These are phyloP conservation scores for Colletotrichum sp. DNA, from an alignment of 2,329 filamentous ascomycete genomes.

Conservation along the genomic window DNA sequence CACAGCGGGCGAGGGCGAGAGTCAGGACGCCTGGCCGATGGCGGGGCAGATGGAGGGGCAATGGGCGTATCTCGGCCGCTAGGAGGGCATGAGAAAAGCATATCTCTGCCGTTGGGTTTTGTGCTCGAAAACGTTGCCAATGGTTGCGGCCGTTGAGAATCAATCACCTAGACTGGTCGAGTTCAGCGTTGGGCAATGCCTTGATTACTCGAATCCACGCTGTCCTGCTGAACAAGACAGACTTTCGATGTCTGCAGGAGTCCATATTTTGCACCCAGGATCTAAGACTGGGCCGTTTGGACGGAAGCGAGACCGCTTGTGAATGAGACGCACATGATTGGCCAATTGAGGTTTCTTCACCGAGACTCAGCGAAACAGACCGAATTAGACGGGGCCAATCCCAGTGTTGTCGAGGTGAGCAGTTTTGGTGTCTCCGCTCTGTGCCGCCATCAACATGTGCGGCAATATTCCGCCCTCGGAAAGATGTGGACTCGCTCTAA, in stretches of 20 bases:
- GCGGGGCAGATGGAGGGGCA: conserved; percentile 12
- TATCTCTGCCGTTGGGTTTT: background rate
- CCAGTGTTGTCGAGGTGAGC: background rate
- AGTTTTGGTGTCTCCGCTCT: background rate
- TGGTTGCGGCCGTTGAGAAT: background rate
- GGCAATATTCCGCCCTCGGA: background rate
- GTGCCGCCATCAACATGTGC: background rate
- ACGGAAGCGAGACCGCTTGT: background rate
- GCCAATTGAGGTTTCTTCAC: background rate
- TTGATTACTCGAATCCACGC: background rate
- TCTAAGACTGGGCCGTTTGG: background rate
- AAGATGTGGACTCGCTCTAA: background rate
- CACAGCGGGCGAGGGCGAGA: background rate
- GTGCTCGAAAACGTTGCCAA: background rate
- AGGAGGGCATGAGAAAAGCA: background rate
- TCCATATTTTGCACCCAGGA: background rate
- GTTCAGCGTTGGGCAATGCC: background rate
- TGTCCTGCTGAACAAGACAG: background rate
- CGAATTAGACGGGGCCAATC: background rate
- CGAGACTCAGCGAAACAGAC: background rate
- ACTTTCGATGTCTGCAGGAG: background rate
- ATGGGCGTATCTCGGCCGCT: background rate
- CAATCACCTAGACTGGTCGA: accelerated
- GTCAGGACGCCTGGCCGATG: conserved; percentile 2
- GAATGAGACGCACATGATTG: background rate